Evolutionary conservation across 129 eudicot genomes (phyloP).

Genomic region (Saposhnikovia divaricata): DNA sequence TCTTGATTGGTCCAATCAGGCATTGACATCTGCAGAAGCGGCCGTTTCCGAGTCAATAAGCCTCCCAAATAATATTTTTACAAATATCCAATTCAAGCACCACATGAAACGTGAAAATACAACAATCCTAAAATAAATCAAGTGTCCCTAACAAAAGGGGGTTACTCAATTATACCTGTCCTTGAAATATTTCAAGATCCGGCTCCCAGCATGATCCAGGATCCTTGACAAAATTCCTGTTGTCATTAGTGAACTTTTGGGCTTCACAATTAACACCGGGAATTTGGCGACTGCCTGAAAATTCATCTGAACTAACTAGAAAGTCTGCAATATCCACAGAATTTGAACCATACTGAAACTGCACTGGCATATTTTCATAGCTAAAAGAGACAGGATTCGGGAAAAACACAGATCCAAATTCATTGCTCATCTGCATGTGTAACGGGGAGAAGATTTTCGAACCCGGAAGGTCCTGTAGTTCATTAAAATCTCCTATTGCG

Average conservation of each 20-base stretch:
- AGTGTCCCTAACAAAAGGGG: neutral
- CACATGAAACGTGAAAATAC: neutral
- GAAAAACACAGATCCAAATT: constrained; percentile 26
- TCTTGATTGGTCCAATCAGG: neutral
- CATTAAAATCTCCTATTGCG: constrained; percentile 12
- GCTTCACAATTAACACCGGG: constrained; percentile 13
- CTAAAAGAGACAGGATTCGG: neutral
- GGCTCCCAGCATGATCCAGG: constrained; percentile 27
- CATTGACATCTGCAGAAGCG: neutral
- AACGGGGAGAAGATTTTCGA: constrained; percentile 35
- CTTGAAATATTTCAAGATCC: constrained; percentile 28
- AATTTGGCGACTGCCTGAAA: neutral
- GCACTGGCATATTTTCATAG: constrained; percentile 10
- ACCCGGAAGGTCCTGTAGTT: constrained; percentile 14
- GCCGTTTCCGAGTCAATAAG: neutral
- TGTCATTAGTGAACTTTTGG: neutral
- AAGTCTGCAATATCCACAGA: constrained; percentile 21
- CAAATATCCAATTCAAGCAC: neutral
- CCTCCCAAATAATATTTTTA: neutral
- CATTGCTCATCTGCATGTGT: constrained; percentile 24
- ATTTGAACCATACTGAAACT: constrained; percentile 29
- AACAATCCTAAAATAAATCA: neutral
- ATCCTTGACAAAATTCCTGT: constrained; percentile 1
- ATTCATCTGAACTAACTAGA: constrained; percentile 16
- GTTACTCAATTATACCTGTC: constrained; percentile 14